Conservation (phyloP, 2,329 filamentous ascomycete genomes). For the Fusarium caatingaense region DNA sequence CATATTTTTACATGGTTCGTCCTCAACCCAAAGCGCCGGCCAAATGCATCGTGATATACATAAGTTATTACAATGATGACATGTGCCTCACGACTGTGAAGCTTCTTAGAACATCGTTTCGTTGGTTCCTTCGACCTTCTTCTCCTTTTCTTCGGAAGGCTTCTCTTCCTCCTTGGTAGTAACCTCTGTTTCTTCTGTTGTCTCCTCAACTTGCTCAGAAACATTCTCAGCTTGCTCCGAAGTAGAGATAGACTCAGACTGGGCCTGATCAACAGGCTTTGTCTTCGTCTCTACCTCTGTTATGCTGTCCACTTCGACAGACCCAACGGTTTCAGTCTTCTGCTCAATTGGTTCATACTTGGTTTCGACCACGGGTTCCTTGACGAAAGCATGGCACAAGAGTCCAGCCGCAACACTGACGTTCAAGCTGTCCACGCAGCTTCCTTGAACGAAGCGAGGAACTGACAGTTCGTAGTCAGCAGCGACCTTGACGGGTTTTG, state of each 20-base stretch:
- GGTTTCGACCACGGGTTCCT: slow-evolving; percentile 41
- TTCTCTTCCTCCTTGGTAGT: slow-evolving; percentile 9
- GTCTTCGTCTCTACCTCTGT: neutral
- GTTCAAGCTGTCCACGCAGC: slow-evolving; percentile 87
- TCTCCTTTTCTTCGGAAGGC: slow-evolving; percentile 13
- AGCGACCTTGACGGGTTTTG: slow-evolving; percentile 70
- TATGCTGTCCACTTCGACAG: neutral
- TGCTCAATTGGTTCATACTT: slow-evolving; percentile 15
- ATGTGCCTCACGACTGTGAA: slow-evolving; percentile 2
- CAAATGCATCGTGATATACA: slow-evolving; percentile 39
- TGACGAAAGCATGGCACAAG: slow-evolving; percentile 76
- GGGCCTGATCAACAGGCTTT: neutral
- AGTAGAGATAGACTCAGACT: neutral
- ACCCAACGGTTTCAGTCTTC: neutral
- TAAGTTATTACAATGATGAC: slow-evolving; percentile 26
- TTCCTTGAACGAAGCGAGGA: slow-evolving; percentile 62
- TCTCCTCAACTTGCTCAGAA: slow-evolving; percentile 1
- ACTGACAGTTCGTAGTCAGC: slow-evolving; percentile 77
- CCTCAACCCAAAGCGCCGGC: slow-evolving; percentile 28
- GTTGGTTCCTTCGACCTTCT: slow-evolving; percentile 12
- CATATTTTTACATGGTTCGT: slow-evolving; percentile 12
- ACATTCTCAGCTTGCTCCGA: slow-evolving; percentile 2
- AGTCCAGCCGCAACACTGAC: slow-evolving; percentile 89
- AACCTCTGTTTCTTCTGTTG: neutral
- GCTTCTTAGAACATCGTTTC: slow-evolving; percentile 28